Evolutionary conservation across 2,329 filamentous ascomycete genomes (phyloP).

Genomic region (Cladosporium cucumerinum): DNA sequence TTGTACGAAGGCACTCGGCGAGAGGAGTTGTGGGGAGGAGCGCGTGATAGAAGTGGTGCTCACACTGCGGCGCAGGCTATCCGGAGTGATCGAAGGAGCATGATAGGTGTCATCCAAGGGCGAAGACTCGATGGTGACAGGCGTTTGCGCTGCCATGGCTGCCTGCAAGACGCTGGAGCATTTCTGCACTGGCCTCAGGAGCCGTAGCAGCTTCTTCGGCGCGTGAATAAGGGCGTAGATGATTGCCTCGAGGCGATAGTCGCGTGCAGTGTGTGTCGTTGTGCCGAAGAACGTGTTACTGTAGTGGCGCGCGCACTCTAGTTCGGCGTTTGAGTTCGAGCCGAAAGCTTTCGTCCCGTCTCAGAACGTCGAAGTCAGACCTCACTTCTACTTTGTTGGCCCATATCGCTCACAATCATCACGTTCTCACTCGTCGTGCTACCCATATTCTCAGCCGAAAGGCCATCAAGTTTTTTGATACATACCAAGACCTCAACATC

Average conservation of each 20-base stretch:
- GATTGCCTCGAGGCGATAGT: neutral
- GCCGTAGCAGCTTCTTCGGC: slow-evolving; percentile 12
- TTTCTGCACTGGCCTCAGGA: slow-evolving; percentile 16
- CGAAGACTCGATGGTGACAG: slow-evolving; percentile 26
- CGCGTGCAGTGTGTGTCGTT: slow-evolving; percentile 1
- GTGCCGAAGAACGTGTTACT: neutral
- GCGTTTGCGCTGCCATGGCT: slow-evolving; percentile 24
- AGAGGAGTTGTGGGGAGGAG: slow-evolving; percentile 8
- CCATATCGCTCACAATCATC: neutral
- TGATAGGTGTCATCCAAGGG: slow-evolving; percentile 21
- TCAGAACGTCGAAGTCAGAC: neutral
- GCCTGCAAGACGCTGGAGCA: slow-evolving; percentile 12
- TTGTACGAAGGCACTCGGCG: slow-evolving; percentile 11
- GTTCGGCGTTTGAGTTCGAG: neutral
- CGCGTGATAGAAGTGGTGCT: neutral
- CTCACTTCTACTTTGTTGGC: neutral
- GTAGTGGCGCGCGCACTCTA: slow-evolving; percentile 2
- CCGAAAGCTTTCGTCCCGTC: neutral
- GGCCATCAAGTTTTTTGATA: neutral
- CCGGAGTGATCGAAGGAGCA: slow-evolving; percentile 22
- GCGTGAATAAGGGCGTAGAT: neutral
- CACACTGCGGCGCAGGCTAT: slow-evolving; percentile 9
- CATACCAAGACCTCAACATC: neutral
- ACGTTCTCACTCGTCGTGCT: neutral
- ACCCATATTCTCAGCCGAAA: neutral